Evolutionary conservation across 2,329 filamentous ascomycete genomes (phyloP).

Genomic region (Cytospora schulzeri): DNA sequence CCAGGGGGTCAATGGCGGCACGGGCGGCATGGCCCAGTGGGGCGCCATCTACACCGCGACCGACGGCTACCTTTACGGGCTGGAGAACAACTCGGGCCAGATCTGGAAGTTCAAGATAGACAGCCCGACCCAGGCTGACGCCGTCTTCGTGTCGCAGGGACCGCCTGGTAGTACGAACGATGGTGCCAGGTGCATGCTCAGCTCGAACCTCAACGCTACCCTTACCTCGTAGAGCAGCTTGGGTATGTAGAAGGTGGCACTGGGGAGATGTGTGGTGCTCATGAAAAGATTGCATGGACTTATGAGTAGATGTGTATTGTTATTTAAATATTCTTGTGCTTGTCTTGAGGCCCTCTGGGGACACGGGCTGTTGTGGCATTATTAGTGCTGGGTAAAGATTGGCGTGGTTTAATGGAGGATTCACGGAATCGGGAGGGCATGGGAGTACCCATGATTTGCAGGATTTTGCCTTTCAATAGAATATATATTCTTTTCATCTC

Average conservation of each 20-base stretch:
- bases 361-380: not conserved
- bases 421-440: not conserved
- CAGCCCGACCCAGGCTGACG: not conserved
- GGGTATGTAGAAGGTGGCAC: not conserved
- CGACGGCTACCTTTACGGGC: slow-evolving; percentile 9
- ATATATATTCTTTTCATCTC: no score
- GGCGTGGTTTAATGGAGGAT: not conserved
- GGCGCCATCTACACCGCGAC: slow-evolving; percentile 7
- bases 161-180: not conserved
- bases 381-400: not conserved
- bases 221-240: not conserved
- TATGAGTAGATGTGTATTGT: not conserved
- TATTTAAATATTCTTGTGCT: not conserved
- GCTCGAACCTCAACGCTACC: not conserved
- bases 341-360: not conserved
- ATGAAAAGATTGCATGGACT: not conserved
- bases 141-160: not conserved
- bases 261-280: not conserved
- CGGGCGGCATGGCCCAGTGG: not conserved
- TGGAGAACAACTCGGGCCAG: not conserved
- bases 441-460: not conserved
- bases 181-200: not conserved
- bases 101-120: slow-evolving; percentile 12
- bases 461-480: no score
- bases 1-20: not conserved